phyloP scores from a whole-genome alignment of 176 grass and related monocot genomes.

The Neostapfia colusana region DNA sequence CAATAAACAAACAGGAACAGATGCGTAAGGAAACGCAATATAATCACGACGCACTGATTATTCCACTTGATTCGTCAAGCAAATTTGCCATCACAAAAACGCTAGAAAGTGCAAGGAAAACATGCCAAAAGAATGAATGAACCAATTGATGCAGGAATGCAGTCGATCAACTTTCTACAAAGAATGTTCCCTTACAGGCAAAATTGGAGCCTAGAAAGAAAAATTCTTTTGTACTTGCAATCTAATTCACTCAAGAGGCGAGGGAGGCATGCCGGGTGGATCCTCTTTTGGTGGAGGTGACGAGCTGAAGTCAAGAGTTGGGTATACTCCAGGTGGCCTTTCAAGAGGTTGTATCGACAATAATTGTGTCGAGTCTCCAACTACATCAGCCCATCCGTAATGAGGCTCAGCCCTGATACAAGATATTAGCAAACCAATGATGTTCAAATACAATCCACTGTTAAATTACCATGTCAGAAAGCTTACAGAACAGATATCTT shows the following conservation, averaged over 20 bases:
- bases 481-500: constrained; percentile 31
- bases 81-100: neutral
- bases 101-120: constrained; percentile 18
- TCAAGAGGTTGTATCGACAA: constrained; percentile 71
- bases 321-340: constrained; percentile 69
- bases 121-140: constrained; percentile 49
- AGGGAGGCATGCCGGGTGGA: constrained; percentile 41
- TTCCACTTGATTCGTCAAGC: constrained; percentile 20
- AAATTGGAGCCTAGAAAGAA: constrained; percentile 50
- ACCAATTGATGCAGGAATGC: constrained; percentile 46
- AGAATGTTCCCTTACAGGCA: constrained; percentile 43
- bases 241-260: constrained; percentile 46
- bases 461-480: neutral
- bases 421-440: neutral
- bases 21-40: neutral
- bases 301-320: constrained; percentile 57
- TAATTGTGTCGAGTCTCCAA: constrained; percentile 84
- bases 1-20: neutral
- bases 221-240: constrained; percentile 1
- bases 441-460: neutral
- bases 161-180: constrained; percentile 54
- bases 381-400: constrained; percentile 94
- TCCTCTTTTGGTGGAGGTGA: constrained; percentile 42
- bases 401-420: constrained; percentile 72
- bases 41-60: constrained; percentile 19